Evolutionary conservation across 169 alveolate genomes (phyloP).

Genomic region (Perkinsus marinus): DNA sequence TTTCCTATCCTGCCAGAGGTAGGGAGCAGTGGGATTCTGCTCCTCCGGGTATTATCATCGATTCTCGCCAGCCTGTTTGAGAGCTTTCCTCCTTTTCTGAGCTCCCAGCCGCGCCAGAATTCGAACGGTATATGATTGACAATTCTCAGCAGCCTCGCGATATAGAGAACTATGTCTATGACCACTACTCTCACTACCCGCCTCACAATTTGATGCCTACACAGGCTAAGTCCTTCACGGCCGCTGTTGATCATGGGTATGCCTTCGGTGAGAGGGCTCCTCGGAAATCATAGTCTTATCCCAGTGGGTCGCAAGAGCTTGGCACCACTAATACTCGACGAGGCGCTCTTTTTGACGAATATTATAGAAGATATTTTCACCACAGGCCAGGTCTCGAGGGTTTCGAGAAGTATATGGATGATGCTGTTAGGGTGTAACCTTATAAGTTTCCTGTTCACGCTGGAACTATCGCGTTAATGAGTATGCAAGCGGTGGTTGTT

Average conservation of each 20-base stretch:
- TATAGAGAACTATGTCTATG: neutral
- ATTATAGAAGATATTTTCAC: no score
- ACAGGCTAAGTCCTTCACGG: neutral
- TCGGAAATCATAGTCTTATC: neutral
- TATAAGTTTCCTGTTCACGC: no score
- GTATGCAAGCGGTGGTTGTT: no score
- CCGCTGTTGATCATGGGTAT: neutral
- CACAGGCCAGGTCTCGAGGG: no score
- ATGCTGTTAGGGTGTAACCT: no score
- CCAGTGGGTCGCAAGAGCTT: neutral
- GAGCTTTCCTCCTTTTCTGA: neutral
- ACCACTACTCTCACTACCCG: neutral
- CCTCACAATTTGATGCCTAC: neutral
- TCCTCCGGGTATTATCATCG: neutral
- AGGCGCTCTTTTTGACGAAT: neutral
- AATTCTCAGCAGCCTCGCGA: neutral
- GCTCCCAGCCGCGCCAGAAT: neutral
- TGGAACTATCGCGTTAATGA: no score
- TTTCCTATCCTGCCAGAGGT: neutral
- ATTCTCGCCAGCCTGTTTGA: neutral
- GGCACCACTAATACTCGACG: neutral
- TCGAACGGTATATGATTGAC: neutral
- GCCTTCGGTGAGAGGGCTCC: neutral
- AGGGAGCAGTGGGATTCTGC: neutral
- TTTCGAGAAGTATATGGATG: no score